These are phyloP conservation scores for Cercospora sp. DNA, from an alignment of 2,329 filamentous ascomycete genomes.

Conservation along the genomic window DNA sequence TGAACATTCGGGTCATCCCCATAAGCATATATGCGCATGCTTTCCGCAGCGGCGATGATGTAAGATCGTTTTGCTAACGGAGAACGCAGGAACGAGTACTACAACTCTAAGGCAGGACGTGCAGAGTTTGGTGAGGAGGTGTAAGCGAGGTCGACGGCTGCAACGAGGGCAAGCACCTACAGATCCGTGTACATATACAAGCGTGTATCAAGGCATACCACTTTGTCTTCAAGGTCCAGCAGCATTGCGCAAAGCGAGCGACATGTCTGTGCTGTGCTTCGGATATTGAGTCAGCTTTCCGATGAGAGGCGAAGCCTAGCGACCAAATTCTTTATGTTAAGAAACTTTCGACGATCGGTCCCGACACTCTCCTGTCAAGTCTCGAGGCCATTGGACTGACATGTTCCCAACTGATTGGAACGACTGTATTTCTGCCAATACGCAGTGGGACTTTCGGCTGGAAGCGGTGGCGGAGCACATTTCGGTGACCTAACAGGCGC, in stretches of 20 bases:
- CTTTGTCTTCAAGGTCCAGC: neutral
- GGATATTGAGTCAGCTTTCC: neutral
- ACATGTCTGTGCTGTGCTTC: neutral
- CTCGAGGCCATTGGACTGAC: neutral
- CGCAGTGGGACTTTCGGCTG: neutral
- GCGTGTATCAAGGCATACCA: neutral
- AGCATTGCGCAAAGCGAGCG: neutral
- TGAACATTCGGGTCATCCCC: neutral
- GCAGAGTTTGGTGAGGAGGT: conserved; percentile 52
- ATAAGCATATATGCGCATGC: neutral
- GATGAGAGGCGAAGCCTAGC: neutral
- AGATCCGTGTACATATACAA: conserved; percentile 11
- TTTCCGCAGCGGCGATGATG: neutral
- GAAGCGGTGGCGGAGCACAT: neutral
- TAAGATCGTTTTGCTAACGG: conserved; percentile 12
- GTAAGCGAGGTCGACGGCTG: conserved; percentile 19
- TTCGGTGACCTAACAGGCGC: neutral
- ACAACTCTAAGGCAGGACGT: conserved; percentile 76
- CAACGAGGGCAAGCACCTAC: neutral
- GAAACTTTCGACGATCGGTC: neutral
- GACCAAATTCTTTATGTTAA: neutral
- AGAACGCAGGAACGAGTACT: conserved; percentile 68
- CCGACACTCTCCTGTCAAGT: neutral
- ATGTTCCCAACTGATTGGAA: neutral
- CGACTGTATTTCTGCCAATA: neutral